Base-by-base conservation (phyloP, 768 basidiomycete species). In the Cyclocybe cylindracea region DNA sequence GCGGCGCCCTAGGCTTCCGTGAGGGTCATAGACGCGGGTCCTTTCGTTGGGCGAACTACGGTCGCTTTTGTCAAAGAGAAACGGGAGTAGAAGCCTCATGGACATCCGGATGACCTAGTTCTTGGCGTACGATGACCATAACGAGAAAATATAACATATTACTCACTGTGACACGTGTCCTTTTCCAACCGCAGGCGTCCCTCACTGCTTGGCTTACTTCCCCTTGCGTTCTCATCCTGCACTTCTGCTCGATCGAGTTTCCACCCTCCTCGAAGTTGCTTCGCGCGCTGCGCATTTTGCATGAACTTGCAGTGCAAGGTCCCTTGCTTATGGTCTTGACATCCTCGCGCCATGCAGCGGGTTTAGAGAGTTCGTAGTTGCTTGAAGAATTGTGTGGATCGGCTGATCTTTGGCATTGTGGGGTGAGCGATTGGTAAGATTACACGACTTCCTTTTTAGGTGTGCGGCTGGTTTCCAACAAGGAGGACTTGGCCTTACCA, bases 221-320 rank as follows among this genome's bases (percentile, higher is more conserved):
- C 86, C 86, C 61, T 84, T 73, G 0, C 77, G n/a, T n/a, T n/a
- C 83, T 85, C 84, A 61, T 87, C 85, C 59, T 79, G 75, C 24
- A 85, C 73, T 58, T 75, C 75, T 2, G 83, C 80, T 44, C 77
- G 75, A 41, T 82, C 79, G 1, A 73, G 66, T n/a, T 56, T 82
- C 76, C 11, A 78, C n/a, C 76, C 50, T 74, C 73, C 19, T 78
- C n/a, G 72, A 11, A 78, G 61, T 10, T 79, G 73, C 53, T 84
- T 82, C 16, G 78, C 72, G 1, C 80, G 76, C 2, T 81, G 78
- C 0, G 85, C 82, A 68, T 85, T 86, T 65, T 86, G 86, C 86
- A 88, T 88, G 63, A 88, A 88, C 2, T 80, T 79, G 39, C 88
- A 74, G 58, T 81, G 79, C 7, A 87, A 72, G 0, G 86, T 87